Conservation (phyloP, 208 protist genomes). For the Trypanosoma lewisi region DNA sequence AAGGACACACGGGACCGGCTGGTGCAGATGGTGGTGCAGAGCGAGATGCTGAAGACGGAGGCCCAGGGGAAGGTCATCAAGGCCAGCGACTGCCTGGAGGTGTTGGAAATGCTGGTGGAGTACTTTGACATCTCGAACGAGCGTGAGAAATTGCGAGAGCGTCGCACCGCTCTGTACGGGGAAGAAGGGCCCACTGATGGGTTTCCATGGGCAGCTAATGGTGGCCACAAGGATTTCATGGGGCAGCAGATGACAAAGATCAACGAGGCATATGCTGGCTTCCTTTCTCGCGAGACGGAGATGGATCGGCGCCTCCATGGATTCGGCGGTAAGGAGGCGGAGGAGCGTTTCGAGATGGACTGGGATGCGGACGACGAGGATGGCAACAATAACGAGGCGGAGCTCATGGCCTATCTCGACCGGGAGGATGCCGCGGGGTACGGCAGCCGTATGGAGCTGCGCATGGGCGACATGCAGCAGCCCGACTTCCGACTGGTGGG, state of each 20-base stretch:
- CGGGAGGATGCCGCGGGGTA: constrained; percentile 56
- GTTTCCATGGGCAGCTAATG: constrained; percentile 11
- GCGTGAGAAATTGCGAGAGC: constrained; percentile 63
- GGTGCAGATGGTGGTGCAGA: constrained; percentile 42
- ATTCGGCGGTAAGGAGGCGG: constrained; percentile 13
- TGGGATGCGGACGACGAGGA: constrained; percentile 29
- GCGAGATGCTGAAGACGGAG: constrained; percentile 27
- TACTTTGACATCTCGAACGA: constrained; percentile 84
- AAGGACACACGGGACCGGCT: constrained; percentile 58
- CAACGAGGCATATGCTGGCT: constrained; percentile 10
- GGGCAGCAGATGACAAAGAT: constrained; percentile 6
- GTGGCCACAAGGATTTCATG: not conserved
- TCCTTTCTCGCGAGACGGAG: constrained; percentile 20
- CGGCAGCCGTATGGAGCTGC: constrained; percentile 45
- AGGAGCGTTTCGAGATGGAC: constrained; percentile 36
- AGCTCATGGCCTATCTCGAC: constrained; percentile 83
- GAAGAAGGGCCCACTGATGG: constrained; percentile 7
- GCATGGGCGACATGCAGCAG: constrained; percentile 22
- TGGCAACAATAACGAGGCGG: constrained; percentile 41
- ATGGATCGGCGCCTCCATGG: constrained; percentile 21
- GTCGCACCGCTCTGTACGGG: constrained; percentile 34
- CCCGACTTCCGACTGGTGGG: constrained; percentile 39
- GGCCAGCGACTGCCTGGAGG: constrained; percentile 25
- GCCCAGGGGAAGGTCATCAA: constrained; percentile 14
- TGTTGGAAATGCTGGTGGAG: constrained; percentile 46